These are phyloP conservation scores for Globisporangium barbulae DNA, from an alignment of 352 stramenopile species.

Conservation along the genomic window DNA sequence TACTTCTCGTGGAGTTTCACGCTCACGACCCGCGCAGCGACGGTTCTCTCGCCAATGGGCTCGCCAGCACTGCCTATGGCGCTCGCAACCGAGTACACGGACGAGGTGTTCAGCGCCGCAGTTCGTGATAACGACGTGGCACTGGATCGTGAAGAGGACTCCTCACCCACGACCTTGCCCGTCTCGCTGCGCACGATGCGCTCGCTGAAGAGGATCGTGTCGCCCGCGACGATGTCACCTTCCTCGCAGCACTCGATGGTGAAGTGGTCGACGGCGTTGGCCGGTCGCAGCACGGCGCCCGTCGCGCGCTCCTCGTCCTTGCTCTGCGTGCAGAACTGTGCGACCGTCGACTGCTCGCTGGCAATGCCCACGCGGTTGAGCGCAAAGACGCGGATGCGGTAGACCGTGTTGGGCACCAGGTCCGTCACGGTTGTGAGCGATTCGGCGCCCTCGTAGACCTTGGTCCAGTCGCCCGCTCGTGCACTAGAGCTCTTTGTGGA, in stretches of 20 bases:
- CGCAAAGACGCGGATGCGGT: slow-evolving; percentile 81
- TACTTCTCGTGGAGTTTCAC: slow-evolving; percentile 45
- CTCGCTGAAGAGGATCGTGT: slow-evolving; percentile 92
- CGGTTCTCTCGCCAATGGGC: slow-evolving; percentile 60
- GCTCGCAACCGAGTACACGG: slow-evolving; percentile 53
- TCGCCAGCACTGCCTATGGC: slow-evolving; percentile 19
- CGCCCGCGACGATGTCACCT: slow-evolving; percentile 82
- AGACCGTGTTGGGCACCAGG: slow-evolving; percentile 75
- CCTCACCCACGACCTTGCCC: slow-evolving; percentile 31
- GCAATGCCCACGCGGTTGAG: slow-evolving; percentile 58
- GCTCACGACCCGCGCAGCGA: slow-evolving; percentile 64
- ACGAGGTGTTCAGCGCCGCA: slow-evolving; percentile 19
- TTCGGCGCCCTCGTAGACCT: slow-evolving; percentile 81
- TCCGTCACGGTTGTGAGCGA: slow-evolving; percentile 54
- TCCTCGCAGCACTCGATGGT: slow-evolving; percentile 65
- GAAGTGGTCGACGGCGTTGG: slow-evolving; percentile 61
- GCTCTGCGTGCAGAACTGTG: slow-evolving; percentile 75
- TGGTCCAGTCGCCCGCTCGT: slow-evolving; percentile 47
- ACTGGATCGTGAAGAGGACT: slow-evolving; percentile 11
- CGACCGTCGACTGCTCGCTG: slow-evolving; percentile 75
- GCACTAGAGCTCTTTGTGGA: not conserved
- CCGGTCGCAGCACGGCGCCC: slow-evolving; percentile 26
- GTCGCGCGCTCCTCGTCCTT: slow-evolving; percentile 51
- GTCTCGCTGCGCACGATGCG: slow-evolving; percentile 64
- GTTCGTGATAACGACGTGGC: slow-evolving; percentile 4